Evolutionary conservation across 2,329 filamentous ascomycete genomes (phyloP).

Genomic region (Orbilia oligospora): DNA sequence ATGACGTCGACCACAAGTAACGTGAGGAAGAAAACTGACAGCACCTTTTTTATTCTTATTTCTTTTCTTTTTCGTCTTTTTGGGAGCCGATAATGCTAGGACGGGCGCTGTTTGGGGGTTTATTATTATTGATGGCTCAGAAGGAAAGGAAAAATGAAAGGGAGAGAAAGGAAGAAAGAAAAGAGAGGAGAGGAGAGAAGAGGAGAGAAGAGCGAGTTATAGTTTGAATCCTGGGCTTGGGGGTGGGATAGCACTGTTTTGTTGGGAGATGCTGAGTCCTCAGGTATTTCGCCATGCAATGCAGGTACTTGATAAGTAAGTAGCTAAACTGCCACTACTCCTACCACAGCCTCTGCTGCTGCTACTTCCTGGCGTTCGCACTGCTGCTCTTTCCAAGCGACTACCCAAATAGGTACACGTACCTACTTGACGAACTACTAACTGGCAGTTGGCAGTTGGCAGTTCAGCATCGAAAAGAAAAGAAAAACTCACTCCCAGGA

Average conservation of each 20-base stretch:
- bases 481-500: background rate
- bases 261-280: background rate
- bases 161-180: background rate
- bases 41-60: background rate
- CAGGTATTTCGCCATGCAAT: background rate
- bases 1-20: constrained; percentile 35
- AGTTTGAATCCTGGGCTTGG: background rate
- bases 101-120: background rate
- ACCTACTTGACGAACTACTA: background rate
- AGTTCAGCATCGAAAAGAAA: constrained; percentile 16
- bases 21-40: background rate
- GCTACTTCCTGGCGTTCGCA: background rate
- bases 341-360: background rate
- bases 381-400: too few relatives aligned
- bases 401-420: too few relatives aligned
- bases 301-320: background rate
- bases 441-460: background rate
- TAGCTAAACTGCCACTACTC: too few relatives aligned
- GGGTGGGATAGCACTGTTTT: background rate
- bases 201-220: background rate
- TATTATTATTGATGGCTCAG: background rate
- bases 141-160: background rate
- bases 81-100: background rate
- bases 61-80: background rate
- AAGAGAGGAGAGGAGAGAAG: background rate